Conservation (phyloP, 257 asterid genomes). For the Hygrophila difformis region DNA sequence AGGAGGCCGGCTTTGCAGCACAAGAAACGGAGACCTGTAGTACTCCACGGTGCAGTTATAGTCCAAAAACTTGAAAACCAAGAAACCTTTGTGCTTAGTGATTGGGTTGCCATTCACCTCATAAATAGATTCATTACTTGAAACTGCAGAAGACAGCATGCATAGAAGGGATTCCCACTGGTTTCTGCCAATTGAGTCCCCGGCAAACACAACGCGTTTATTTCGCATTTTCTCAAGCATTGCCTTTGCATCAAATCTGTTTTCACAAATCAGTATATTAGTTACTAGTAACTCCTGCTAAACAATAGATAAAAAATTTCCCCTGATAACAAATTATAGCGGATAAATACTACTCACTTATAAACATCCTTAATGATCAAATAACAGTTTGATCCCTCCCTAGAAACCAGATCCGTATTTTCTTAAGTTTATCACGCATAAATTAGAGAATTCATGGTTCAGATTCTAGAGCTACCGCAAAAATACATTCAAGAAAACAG, state of each 20-base stretch:
- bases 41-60: constrained; percentile 86
- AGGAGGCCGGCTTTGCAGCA: constrained; percentile 86
- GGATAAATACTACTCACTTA: too few relatives aligned
- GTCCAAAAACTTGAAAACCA: constrained; percentile 62
- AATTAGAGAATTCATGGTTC: too few relatives aligned
- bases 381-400: too few relatives aligned
- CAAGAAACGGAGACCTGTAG: constrained; percentile 88
- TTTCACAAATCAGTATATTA: background rate
- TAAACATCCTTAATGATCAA: too few relatives aligned
- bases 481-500: too few relatives aligned
- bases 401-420: too few relatives aligned
- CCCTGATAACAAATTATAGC: too few relatives aligned
- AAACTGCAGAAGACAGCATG: constrained; percentile 68
- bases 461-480: too few relatives aligned
- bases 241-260: constrained; percentile 66
- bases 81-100: constrained; percentile 86
- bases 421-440: too few relatives aligned
- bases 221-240: constrained; percentile 72
- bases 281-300: too few relatives aligned
- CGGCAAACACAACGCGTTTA: constrained; percentile 71
- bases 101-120: constrained; percentile 90
- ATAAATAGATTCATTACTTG: constrained; percentile 40
- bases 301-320: too few relatives aligned
- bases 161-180: constrained; percentile 99
- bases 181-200: constrained; percentile 96